Percentiles rank a stretch among this genome's conserved stretches.
phyloP scores from a whole-genome alignment of 768 basidiomycete genomes.

The Paxillus ammoniavirescens region DNA sequence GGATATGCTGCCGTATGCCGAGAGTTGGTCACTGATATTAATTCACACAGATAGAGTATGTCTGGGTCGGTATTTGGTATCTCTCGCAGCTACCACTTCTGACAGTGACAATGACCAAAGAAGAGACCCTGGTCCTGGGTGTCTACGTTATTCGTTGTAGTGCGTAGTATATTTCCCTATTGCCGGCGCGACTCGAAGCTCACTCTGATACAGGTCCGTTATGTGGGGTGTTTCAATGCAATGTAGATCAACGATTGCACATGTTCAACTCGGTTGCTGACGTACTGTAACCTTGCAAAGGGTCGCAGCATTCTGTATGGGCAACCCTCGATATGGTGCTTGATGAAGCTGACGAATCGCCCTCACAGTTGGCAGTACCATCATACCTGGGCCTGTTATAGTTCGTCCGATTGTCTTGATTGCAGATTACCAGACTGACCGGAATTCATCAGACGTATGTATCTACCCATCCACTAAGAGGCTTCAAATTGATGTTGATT shows the following conservation, averaged over 20 bases:
- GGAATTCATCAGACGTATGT: too few species aligned
- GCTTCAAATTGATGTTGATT: background rate
- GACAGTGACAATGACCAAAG: background rate
- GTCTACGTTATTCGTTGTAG: conserved; percentile 3
- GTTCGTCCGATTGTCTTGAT: background rate
- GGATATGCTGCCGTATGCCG: background rate
- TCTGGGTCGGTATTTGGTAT: conserved; percentile 3
- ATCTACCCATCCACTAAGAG: background rate
- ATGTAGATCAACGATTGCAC: background rate
- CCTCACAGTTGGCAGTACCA: conserved; percentile 1
- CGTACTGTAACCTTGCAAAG: background rate
- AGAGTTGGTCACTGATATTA: background rate
- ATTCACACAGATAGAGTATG: conserved; percentile 1
- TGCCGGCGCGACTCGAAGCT: background rate
- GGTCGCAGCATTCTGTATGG: background rate
- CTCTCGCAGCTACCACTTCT: background rate
- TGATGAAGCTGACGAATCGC: background rate
- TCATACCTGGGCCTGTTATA: conserved; percentile 1
- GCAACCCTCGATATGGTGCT: background rate
- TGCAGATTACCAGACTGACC: background rate
- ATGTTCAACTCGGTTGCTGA: background rate
- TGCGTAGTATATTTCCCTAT: background rate
- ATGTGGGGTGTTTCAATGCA: background rate
- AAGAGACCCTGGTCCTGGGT: conserved; percentile 8
- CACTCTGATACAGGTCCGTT: background rate